Base-by-base conservation (phyloP, 1,139 yeast species). In the Hansenula lynferdii region DNA sequence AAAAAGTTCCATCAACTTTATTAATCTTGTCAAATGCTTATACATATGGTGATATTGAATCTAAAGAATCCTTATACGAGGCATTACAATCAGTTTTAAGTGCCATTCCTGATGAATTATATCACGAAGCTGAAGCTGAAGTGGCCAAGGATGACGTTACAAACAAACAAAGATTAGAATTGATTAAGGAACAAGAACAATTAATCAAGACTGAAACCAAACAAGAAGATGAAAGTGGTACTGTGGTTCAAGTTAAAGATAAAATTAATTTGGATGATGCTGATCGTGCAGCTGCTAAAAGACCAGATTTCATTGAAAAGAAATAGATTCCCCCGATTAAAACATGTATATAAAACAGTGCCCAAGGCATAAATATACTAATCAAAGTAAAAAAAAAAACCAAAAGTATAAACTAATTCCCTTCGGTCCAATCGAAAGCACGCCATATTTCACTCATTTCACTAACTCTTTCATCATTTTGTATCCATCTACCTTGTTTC, bases 61-160 rank as follows among this genome's bases (percentile, higher is more conserved):
- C 80, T 14, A 77, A 75, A 51, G 72, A 77, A 42, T 67, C 81
- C 14, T 80, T 86, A 57, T 89, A 85, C 61, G 96, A 89, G 54
- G 96, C 97, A 3, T 71, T 92, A 45, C 77, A 84, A 58, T 90
- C 95, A n/a, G 97, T 92, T 8, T 72, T 92, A 56, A 77, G 86
- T 41, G 85, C 96, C n/a, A 78, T 92, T 54, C 98, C 98, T 23
- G 95, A 87, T 57, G 97, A 90, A 67, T 81, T 92, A 47, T 90
- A 86, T 65, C 96, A 92, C 60, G 97, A 89, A 58, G 95, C 96
- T 50, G 95, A 89, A 66, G 79, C 89, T 49, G 94, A 87, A 57
- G 89, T 92, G 52, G 77, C 85, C 12, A 23, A 31, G 21, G 84
- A 84, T 50, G 87, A 83, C 50, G 72, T 80, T 38, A 65, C 85